A percentile compares a stretch with the other conserved stretches of the same genome.
Conservation (phyloP, 768 basidiomycete genomes). For the Cyclocybe cylindracea region DNA sequence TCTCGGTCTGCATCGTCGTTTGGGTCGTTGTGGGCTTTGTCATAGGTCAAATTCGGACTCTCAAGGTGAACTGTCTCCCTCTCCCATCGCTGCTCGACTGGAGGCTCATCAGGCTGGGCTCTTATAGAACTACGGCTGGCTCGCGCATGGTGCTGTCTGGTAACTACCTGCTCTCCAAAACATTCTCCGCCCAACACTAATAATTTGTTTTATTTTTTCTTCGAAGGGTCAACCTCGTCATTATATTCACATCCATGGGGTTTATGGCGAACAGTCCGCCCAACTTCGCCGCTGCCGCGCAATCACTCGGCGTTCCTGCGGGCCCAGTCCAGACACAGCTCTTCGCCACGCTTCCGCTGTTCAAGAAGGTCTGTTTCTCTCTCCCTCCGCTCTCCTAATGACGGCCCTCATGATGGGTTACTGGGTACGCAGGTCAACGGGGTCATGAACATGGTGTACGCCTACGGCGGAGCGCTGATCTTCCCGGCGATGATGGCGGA, state of each 20-base stretch:
- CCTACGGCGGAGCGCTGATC: constrained; percentile 55
- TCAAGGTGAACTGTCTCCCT: constrained; percentile 31
- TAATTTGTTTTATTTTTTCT: not conserved
- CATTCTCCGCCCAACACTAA: not conserved
- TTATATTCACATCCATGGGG: constrained; percentile 62
- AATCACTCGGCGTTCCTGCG: constrained; percentile 29
- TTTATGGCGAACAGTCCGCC: constrained; percentile 56
- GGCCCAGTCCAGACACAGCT: constrained; percentile 38
- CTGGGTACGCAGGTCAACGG: constrained; percentile 40
- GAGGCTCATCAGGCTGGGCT: constrained; percentile 26
- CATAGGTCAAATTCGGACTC: constrained; percentile 58
- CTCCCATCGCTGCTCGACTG: constrained; percentile 4
- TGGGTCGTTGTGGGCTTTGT: constrained; percentile 59
- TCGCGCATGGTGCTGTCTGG: constrained; percentile 53
- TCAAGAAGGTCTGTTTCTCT: constrained; percentile 16
- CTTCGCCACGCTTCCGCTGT: constrained; percentile 40
- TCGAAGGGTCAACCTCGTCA: constrained; percentile 53
- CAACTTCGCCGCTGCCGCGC: constrained; percentile 45
- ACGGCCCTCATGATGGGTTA: too few relatives aligned
- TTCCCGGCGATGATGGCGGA: constrained; percentile 59
- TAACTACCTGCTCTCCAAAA: constrained; percentile 9
- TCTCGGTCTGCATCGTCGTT: constrained; percentile 56
- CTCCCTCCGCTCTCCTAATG: too few relatives aligned
- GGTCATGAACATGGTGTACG: constrained; percentile 63
- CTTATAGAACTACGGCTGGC: constrained; percentile 43